These are phyloP conservation scores for Scopulariopsis brevicaulis DNA, from an alignment of 2,329 filamentous ascomycete genomes.

Conservation along the genomic window DNA sequence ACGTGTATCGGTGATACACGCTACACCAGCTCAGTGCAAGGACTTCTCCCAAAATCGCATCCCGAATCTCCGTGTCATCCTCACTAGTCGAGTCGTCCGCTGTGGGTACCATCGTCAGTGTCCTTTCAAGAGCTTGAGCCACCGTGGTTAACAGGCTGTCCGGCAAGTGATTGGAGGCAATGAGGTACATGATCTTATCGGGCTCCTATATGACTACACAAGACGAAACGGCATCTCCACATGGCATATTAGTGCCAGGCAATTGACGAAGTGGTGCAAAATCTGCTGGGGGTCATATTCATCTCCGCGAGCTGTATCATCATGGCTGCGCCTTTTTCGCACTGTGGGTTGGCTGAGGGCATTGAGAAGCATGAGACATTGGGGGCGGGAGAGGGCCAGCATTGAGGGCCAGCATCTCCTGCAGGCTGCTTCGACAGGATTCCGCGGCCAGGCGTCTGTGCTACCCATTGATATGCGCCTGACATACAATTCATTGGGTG, in stretches of 20 bases:
- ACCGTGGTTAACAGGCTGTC: neutral
- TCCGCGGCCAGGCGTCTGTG: too few relatives aligned
- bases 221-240: conserved; percentile 12
- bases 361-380: neutral
- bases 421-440: too few relatives aligned
- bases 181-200: conserved; percentile 14
- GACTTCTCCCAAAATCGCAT: neutral
- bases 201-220: conserved; percentile 16
- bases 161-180: conserved; percentile 17
- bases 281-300: conserved; percentile 10
- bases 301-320: neutral
- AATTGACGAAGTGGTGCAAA: conserved; percentile 17
- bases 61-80: conserved; percentile 4
- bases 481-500: too few relatives aligned
- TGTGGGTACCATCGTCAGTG: conserved; percentile 7
- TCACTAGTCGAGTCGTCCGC: neutral
- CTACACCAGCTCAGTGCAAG: neutral
- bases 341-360: neutral
- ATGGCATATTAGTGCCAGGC: conserved; percentile 19
- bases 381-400: too few relatives aligned
- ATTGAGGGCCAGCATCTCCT: too few relatives aligned
- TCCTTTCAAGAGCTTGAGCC: conserved; percentile 2
- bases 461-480: too few relatives aligned
- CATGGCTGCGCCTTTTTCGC: too few relatives aligned
- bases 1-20: too few relatives aligned